Percentiles rank a stretch among this genome's conserved stretches.
These are phyloP conservation scores for Chalciporus sphaerocephalus DNA, from an alignment of 768 basidiomycete species.

Conservation along the genomic window DNA sequence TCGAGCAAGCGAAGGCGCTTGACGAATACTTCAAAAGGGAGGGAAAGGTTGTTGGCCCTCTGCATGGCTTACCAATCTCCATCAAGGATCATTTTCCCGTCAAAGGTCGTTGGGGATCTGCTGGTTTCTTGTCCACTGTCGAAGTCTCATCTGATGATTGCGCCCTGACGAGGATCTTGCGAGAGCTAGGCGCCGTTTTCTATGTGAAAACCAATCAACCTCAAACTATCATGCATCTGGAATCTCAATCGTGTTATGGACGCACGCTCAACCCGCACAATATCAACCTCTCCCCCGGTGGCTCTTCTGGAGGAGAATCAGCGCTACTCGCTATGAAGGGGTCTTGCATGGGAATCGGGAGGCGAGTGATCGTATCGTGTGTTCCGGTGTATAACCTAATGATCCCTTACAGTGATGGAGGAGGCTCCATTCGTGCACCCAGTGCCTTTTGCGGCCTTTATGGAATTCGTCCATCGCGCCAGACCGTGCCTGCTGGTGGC, in stretches of 20 bases:
- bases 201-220: constrained; percentile 44
- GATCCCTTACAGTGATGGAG: constrained; percentile 21
- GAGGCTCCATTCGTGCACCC: constrained; percentile 39
- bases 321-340: constrained; percentile 46
- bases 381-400: background rate
- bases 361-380: constrained; percentile 19
- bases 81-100: constrained; percentile 39
- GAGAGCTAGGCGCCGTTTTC: constrained; percentile 43
- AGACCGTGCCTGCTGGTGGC: constrained; percentile 25
- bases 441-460: constrained; percentile 37
- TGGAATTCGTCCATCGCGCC: constrained; percentile 37
- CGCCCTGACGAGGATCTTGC: constrained; percentile 33
- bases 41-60: constrained; percentile 34
- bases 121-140: constrained; percentile 31
- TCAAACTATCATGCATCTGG: constrained; percentile 40
- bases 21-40: constrained; percentile 36
- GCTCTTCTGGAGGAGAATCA: constrained; percentile 52
- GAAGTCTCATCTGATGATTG: constrained; percentile 25
- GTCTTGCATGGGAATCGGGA: constrained; percentile 42
- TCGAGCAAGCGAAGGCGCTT: constrained; percentile 32
- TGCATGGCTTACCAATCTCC: constrained; percentile 33
- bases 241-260: constrained; percentile 33
- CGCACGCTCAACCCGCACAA: constrained; percentile 44
- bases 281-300: constrained; percentile 40
- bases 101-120: constrained; percentile 37